A percentile compares a stretch with the other conserved stretches of the same genome.
Conservation (phyloP, 2,329 filamentous ascomycete genomes). For the Metarhizium sp. region DNA sequence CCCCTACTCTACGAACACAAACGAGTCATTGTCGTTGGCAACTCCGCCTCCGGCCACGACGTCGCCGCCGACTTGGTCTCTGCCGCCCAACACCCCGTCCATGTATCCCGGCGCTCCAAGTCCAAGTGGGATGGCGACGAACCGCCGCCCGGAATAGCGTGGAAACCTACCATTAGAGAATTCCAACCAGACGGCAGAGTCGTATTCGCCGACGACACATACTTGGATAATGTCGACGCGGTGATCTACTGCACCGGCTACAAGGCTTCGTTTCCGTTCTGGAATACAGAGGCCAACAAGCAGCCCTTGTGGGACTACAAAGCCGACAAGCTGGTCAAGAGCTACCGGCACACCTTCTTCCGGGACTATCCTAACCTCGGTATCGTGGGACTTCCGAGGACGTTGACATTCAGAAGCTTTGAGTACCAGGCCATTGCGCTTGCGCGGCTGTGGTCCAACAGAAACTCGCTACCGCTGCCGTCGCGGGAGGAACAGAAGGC, state of each 20-base stretch:
- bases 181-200: constrained; percentile 34
- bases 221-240: constrained; percentile 25
- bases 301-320: constrained; percentile 41
- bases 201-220: constrained; percentile 28
- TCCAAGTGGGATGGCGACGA: constrained; percentile 40
- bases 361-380: constrained; percentile 36
- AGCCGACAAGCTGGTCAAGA: constrained; percentile 30
- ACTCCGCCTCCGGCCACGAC: constrained; percentile 35
- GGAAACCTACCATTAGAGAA: constrained; percentile 42
- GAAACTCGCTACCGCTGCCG: constrained; percentile 30
- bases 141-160: constrained; percentile 37
- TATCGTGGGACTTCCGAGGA: constrained; percentile 41
- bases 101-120: constrained; percentile 39
- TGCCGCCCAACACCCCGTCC: constrained; percentile 32
- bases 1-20: constrained; percentile 22
- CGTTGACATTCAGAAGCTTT: constrained; percentile 42
- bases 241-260: constrained; percentile 36
- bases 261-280: constrained; percentile 34
- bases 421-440: constrained; percentile 47
- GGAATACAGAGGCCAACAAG: constrained; percentile 37
- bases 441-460: constrained; percentile 35
- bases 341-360: constrained; percentile 45
- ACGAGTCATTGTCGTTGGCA: constrained; percentile 30
- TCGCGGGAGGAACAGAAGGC: constrained; percentile 24
- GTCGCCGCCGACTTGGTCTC: constrained; percentile 27